A percentile compares a stretch with the other conserved stretches of the same genome.
phyloP scores from a whole-genome alignment of 2,329 filamentous ascomycete species.

The Alternaria triticina region DNA sequence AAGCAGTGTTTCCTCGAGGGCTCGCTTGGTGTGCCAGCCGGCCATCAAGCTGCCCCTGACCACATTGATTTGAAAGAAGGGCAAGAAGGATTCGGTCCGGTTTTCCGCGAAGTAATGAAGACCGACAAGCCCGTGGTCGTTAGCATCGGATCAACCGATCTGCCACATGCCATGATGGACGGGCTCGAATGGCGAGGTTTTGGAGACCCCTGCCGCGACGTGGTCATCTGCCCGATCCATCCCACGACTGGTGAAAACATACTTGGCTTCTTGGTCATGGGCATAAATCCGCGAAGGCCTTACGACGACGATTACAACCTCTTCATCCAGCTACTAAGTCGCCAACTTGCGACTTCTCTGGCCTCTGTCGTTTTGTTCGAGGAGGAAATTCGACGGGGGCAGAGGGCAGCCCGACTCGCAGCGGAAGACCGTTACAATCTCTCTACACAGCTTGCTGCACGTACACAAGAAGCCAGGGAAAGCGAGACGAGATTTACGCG shows the following conservation, averaged over 20 bases:
- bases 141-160: constrained; percentile 68
- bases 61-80: constrained; percentile 73
- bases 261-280: constrained; percentile 79
- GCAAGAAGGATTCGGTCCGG: constrained; percentile 75
- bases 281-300: constrained; percentile 76
- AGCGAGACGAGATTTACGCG: constrained; percentile 80
- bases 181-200: constrained; percentile 75
- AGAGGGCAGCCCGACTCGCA: constrained; percentile 75
- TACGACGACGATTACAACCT: constrained; percentile 82
- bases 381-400: constrained; percentile 78
- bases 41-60: constrained; percentile 66
- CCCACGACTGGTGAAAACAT: constrained; percentile 76
- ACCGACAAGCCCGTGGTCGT: constrained; percentile 71
- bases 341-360: constrained; percentile 79
- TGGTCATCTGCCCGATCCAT: constrained; percentile 80
- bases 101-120: constrained; percentile 77
- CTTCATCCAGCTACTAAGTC: constrained; percentile 75
- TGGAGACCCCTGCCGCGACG: constrained; percentile 70
- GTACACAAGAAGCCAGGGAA: constrained; percentile 63
- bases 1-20: constrained; percentile 75
- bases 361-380: constrained; percentile 84
- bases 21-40: constrained; percentile 69
- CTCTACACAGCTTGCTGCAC: constrained; percentile 73
- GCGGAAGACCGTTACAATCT: constrained; percentile 79
- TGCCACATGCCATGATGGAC: constrained; percentile 69